These are phyloP conservation scores for Rutstroemia sp. DNA, from an alignment of 2,329 filamentous ascomycete genomes.

Conservation along the genomic window DNA sequence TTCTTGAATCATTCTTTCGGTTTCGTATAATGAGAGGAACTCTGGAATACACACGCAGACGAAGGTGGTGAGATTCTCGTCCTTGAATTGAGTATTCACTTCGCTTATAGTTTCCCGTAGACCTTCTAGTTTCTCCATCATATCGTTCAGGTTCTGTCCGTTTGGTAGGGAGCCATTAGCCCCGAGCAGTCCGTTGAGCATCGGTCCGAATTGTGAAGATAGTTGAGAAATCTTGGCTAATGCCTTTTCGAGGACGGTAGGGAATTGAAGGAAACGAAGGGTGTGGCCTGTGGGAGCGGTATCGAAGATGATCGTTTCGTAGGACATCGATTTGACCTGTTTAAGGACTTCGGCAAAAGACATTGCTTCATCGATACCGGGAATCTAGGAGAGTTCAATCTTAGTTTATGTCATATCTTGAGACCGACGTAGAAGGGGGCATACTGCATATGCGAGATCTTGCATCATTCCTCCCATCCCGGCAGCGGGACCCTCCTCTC, in stretches of 20 bases:
- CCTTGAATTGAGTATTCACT: conserved; percentile 97
- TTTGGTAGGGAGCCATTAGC: conserved; percentile 61
- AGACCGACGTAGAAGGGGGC: conserved; percentile 28
- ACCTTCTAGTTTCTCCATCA: conserved; percentile 90
- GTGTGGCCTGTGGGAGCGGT: conserved; percentile 97
- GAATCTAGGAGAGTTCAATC: conserved; percentile 57
- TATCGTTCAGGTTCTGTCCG: conserved; percentile 85
- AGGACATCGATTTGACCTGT: conserved; percentile 97
- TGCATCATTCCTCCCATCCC: conserved; percentile 95
- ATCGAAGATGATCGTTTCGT: conserved; percentile 99
- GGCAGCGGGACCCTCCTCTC: conserved; percentile 63
- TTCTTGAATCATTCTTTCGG: conserved; percentile 99
- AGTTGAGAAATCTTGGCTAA: conserved; percentile 95
- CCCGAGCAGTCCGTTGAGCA: conserved; percentile 89
- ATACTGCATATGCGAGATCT: conserved; percentile 88
- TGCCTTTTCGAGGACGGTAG: conserved; percentile 94
- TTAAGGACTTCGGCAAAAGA: conserved; percentile 98
- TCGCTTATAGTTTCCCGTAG: conserved; percentile 89
- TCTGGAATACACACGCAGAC: conserved; percentile 98
- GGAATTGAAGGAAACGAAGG: conserved; percentile 96
- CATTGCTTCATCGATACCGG: conserved; percentile 98
- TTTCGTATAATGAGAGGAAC: conserved; percentile 95
- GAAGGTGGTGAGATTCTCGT: conserved; percentile 90
- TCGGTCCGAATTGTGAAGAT: conserved; percentile 87
- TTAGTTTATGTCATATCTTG: not conserved